Evolutionary conservation across 106 monocot genomes (phyloP).

Genomic region (Hemerocallis citrina): DNA sequence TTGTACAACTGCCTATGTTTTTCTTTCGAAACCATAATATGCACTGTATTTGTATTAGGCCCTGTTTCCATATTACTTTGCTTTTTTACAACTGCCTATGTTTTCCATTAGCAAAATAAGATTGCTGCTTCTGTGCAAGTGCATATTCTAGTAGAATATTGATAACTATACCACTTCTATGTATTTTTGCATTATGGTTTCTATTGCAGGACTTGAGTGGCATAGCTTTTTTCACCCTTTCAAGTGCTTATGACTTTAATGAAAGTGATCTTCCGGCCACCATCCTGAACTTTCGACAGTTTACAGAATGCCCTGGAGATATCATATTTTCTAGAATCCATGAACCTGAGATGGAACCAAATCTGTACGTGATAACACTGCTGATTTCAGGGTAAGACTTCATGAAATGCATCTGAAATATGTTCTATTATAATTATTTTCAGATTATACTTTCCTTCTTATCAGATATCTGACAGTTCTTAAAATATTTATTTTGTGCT

Average conservation of each 20-base stretch:
- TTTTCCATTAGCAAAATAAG: not conserved
- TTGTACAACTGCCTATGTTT: too few species aligned
- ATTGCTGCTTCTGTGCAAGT: not conserved
- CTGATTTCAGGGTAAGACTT: conserved; percentile 59
- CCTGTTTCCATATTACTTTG: too few species aligned
- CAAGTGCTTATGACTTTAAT: conserved; percentile 40
- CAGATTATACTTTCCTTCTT: not conserved
- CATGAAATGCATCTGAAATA: not conserved
- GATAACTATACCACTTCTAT: not conserved
- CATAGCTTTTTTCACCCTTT: conserved; percentile 36
- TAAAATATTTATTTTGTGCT: not conserved
- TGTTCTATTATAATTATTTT: not conserved
- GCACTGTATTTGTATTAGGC: too few species aligned
- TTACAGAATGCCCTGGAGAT: conserved; percentile 41
- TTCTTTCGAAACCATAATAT: too few species aligned
- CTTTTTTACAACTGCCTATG: too few species aligned
- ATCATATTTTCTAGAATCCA: conserved; percentile 53
- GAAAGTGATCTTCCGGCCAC: conserved; percentile 32
- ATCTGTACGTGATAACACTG: conserved; percentile 45
- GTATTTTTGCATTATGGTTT: conserved; percentile 2
- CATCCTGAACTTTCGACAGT: conserved; percentile 39
- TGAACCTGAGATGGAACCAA: conserved; percentile 66
- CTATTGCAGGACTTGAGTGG: conserved; percentile 51
- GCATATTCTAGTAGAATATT: not conserved
- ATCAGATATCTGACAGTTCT: not conserved